phyloP scores from a whole-genome alignment of 257 asterid species.

The Scutellaria barbata region DNA sequence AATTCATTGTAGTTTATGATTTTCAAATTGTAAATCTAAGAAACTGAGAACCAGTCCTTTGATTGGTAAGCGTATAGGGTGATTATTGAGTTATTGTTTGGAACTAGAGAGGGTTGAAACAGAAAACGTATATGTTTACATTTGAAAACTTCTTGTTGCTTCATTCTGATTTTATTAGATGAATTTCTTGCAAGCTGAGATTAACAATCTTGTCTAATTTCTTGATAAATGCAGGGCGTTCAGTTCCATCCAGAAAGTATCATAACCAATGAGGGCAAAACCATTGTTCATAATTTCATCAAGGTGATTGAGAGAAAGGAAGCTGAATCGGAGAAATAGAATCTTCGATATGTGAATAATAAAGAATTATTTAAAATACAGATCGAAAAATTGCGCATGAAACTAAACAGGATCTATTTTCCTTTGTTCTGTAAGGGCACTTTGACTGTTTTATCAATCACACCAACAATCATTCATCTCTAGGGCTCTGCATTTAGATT shows the following conservation, averaged over 20 bases:
- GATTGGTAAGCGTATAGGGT: background rate
- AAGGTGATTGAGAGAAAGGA: constrained; percentile 71
- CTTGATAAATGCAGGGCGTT: constrained; percentile 67
- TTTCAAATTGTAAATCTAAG: background rate
- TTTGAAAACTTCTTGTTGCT: too few species aligned
- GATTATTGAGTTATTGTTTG: background rate
- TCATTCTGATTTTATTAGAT: too few species aligned
- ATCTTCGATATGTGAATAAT: background rate
- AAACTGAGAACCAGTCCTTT: background rate
- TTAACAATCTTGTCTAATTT: constrained; percentile 1
- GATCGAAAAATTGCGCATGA: background rate
- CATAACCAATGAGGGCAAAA: constrained; percentile 75
- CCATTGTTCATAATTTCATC: constrained; percentile 70
- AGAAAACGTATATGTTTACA: background rate
- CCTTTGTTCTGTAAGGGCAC: too few species aligned
- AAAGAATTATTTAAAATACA: background rate
- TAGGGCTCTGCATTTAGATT: too few species aligned
- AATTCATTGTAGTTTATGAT: background rate
- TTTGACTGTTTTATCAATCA: too few species aligned
- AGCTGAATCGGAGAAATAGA: constrained; percentile 47
- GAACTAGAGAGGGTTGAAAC: background rate
- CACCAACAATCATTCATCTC: too few species aligned
- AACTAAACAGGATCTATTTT: background rate
- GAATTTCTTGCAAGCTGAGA: too few species aligned
- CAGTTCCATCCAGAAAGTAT: constrained; percentile 93